phyloP scores from a whole-genome alignment of 306 rosid genomes.

The Parietaria judaica region DNA sequence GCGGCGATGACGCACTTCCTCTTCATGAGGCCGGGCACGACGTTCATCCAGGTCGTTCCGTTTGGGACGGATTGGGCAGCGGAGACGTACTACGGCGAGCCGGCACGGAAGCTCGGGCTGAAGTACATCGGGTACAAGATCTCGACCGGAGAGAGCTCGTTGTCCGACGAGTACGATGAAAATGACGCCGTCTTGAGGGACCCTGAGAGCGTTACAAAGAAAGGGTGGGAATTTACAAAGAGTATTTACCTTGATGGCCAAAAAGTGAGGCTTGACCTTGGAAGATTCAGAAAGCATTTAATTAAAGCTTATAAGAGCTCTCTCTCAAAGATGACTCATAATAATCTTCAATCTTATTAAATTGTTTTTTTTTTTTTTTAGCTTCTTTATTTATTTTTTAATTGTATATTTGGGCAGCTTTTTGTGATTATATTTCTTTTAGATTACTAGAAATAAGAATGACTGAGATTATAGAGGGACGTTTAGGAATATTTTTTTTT shows the following conservation, averaged over 20 bases:
- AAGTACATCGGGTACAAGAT: constrained; percentile 74
- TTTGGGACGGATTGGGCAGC: constrained; percentile 91
- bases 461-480: neutral
- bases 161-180: constrained; percentile 37
- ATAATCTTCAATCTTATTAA: constrained; percentile 20
- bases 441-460: too few species aligned
- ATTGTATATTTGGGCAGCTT: neutral
- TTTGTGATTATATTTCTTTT: neutral
- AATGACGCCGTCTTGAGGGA: constrained; percentile 57
- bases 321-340: constrained; percentile 22
- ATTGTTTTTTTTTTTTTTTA: neutral
- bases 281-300: constrained; percentile 62
- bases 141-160: constrained; percentile 59
- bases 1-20: constrained; percentile 95
- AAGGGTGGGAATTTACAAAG: constrained; percentile 89
- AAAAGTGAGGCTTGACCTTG: constrained; percentile 52
- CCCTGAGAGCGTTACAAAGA: constrained; percentile 50
- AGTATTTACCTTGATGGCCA: constrained; percentile 84
- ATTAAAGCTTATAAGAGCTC: constrained; percentile 45
- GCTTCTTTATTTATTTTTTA: neutral
- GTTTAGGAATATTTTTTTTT: neutral
- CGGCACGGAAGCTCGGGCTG: constrained; percentile 80
- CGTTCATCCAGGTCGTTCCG: constrained; percentile 83
- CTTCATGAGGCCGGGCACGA: constrained; percentile 61
- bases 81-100: constrained; percentile 71